Conservation (phyloP, 305 asterid genomes). For the Fraxinus angustifolia region DNA sequence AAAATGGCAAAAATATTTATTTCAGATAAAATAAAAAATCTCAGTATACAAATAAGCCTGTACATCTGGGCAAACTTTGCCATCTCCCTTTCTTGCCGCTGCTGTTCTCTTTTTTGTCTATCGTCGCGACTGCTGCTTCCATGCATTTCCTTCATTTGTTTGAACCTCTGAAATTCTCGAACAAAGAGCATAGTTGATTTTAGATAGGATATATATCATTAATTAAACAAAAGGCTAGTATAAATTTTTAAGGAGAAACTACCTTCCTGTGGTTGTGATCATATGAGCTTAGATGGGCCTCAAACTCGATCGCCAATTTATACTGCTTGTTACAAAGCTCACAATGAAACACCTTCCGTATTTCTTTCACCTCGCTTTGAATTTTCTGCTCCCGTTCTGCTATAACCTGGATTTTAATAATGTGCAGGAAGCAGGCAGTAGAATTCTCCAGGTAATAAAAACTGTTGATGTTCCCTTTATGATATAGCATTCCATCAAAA, state of each 20-base stretch:
- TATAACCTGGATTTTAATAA: constrained; percentile 96
- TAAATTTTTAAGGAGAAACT: constrained; percentile 15
- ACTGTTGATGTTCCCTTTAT: constrained; percentile 81
- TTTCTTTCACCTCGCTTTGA: constrained; percentile 88
- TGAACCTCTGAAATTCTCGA: constrained; percentile 64
- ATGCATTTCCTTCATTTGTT: constrained; percentile 96
- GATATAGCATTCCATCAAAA: constrained; percentile 88
- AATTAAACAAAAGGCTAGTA: constrained; percentile 6
- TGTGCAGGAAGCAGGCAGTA: constrained; percentile 99
- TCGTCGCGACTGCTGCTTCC: constrained; percentile 93
- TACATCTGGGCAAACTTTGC: constrained; percentile 87
- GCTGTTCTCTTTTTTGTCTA: constrained; percentile 90
- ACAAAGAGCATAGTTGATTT: not conserved
- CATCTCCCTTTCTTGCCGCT: constrained; percentile 88
- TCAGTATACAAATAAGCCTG: not conserved
- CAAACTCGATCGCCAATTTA: constrained; percentile 95
- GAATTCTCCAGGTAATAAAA: constrained; percentile 99
- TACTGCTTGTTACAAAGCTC: constrained; percentile 99
- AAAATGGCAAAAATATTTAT: not conserved
- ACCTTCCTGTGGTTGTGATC: constrained; percentile 99
- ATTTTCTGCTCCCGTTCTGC: constrained; percentile 97
- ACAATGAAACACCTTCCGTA: constrained; percentile 89
- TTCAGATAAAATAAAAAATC: constrained; percentile 5
- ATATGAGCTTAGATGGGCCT: constrained; percentile 91
- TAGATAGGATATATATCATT: constrained; percentile 4